A percentile compares a stretch with the other conserved stretches of the same genome.
phyloP scores from a whole-genome alignment of 257 asterid genomes.

The Asclepias syriaca region DNA sequence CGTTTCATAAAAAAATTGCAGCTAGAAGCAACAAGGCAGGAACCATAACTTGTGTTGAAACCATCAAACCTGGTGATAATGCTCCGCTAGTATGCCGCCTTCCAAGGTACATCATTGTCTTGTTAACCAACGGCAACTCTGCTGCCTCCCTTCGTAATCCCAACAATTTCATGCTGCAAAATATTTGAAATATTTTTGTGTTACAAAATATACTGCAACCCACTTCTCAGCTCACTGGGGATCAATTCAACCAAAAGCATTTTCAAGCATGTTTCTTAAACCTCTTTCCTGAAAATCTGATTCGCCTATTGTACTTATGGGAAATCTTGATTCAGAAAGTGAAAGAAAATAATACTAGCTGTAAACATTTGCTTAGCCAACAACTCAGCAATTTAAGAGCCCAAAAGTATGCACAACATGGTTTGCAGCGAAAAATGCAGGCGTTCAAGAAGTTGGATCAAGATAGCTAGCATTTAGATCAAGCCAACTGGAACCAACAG shows the following conservation, averaged over 20 bases:
- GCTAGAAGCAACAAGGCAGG: conserved; percentile 8
- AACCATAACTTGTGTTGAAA: conserved; percentile 14
- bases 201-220: not conserved
- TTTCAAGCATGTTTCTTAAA: not conserved
- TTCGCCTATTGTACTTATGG: not conserved
- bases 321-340: not conserved
- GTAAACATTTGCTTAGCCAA: not conserved
- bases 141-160: conserved; percentile 53
- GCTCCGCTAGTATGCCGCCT: conserved; percentile 43
- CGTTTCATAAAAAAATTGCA: conserved; percentile 6
- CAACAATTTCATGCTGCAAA: conserved; percentile 62
- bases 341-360: not conserved
- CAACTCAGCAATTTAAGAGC: not conserved
- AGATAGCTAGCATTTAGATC: not conserved
- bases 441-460: not conserved
- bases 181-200: not conserved
- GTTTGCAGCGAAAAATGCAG: not conserved
- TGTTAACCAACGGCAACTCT: conserved; percentile 79
- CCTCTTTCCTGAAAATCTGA: not conserved
- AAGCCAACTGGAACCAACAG: not conserved
- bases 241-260: not conserved
- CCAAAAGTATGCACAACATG: not conserved
- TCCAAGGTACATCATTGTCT: conserved; percentile 71
- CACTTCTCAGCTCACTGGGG: too few relatives aligned
- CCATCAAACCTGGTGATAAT: conserved; percentile 39